Conservation (phyloP, 1,284 basidiomycete species). For the Apiotrichum domesticum region DNA sequence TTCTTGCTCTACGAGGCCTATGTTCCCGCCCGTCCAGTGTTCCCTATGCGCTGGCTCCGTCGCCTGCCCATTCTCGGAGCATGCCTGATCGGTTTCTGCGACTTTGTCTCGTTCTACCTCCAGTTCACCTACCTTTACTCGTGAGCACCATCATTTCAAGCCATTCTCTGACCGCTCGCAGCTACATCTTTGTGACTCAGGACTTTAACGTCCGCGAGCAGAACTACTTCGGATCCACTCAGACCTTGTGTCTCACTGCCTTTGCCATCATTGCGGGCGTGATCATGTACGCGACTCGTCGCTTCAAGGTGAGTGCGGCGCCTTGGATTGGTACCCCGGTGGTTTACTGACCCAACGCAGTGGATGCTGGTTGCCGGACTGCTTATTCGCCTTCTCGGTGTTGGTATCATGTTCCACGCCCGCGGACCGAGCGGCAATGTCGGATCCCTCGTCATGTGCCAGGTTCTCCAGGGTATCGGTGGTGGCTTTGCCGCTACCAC, state of each 20-base stretch:
- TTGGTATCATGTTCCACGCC: conserved; percentile 66
- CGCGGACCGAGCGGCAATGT: conserved; percentile 56
- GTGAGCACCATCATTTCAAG: conserved; percentile 14
- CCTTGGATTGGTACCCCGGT: neutral
- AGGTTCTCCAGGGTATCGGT: conserved; percentile 45
- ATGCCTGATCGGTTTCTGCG: conserved; percentile 61
- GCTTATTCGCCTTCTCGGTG: conserved; percentile 61
- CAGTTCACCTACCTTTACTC: conserved; percentile 41
- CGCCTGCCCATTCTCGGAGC: conserved; percentile 60
- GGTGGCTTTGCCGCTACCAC: conserved; percentile 63
- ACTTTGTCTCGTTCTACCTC: conserved; percentile 58
- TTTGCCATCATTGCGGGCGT: conserved; percentile 49
- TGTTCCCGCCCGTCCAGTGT: conserved; percentile 47
- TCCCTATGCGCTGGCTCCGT: conserved; percentile 54
- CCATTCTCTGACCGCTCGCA: conserved; percentile 1
- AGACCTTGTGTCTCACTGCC: conserved; percentile 45
- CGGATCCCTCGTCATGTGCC: conserved; percentile 54
- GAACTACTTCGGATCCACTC: conserved; percentile 42
- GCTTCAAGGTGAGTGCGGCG: conserved; percentile 46
- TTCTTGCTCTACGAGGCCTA: conserved; percentile 49
- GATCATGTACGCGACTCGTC: conserved; percentile 45
- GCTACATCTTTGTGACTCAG: conserved; percentile 40
- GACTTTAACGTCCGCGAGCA: conserved; percentile 35
- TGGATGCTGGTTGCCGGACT: conserved; percentile 61
- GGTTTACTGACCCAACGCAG: conserved; percentile 35